Evolutionary conservation across 768 basidiomycete species (phyloP), one percentile per base, ranked within the genome.

Genomic region (Hygrophorus pudorinus): DNA sequence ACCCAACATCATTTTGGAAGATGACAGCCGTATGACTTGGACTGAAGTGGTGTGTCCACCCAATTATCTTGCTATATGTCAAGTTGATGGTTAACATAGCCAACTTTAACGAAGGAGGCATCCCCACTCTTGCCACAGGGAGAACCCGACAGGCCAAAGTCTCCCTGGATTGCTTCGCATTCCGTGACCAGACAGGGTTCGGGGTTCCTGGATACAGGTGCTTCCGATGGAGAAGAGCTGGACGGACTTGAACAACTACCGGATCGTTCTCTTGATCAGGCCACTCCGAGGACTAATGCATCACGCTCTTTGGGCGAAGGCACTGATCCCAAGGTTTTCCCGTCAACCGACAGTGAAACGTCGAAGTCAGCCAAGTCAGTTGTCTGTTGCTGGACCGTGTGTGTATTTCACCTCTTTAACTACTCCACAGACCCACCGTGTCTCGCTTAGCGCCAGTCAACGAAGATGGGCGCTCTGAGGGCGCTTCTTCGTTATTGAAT

Each of bases 111-210:
- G 17, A 35, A 13, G 33, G 17, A 17, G 13, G 17, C 9, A n/a
- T 17, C 21, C 14, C 21, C 13, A 3, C 13, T 18, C 14, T 16
- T 13, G 14, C 5, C 31, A 20, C 17, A 47, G 10, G 38, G 41
- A 24, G 32, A 17, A 18, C 40, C 41, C 10, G 53, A 57, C 40
- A 51, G 57, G 30, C 52, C 54, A 3, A 56, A 51, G 44, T 57
- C 57, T 1, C 57, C 54, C n/a, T 57, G 56, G 56, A 56, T 52
- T 2, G 53, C 64, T 14, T 64, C 62, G 7, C 64, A 65, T 46
- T 64, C 64, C 29, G 64, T 65, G 24, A 57, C 56, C 35, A 53
- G 45, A 18, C 64, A 65, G 51, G 65, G 65, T 24, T 13, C 18
- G 13, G 37, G 14, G 14, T 29, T 43, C 32, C 9, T 11, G 12